phyloP scores from a whole-genome alignment of 1,284 basidiomycete species.

The Sporisorium reilianum region DNA sequence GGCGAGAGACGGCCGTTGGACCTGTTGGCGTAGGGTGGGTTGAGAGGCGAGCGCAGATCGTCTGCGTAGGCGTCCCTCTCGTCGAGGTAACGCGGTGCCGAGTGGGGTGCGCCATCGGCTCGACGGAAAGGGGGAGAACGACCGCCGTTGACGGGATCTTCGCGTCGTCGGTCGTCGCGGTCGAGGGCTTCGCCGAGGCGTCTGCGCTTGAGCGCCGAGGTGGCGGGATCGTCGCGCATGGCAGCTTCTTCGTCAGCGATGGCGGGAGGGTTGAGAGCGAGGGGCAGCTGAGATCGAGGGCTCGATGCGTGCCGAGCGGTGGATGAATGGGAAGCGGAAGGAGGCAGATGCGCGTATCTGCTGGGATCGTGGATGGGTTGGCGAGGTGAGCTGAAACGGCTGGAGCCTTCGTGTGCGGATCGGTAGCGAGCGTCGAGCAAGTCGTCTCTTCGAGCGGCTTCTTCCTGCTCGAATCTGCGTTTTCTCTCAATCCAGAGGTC shows the following conservation, averaged over 20 bases:
- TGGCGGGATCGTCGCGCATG: constrained; percentile 42
- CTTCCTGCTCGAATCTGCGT: constrained; percentile 46
- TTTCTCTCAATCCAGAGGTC: constrained; percentile 56
- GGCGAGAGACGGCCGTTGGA: constrained; percentile 41
- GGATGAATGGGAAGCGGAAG: constrained; percentile 5
- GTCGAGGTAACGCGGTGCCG: constrained; percentile 37
- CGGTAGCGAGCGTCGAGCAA: constrained; percentile 41
- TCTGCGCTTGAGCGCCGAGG: constrained; percentile 39
- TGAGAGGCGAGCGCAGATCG: constrained; percentile 36
- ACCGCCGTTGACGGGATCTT: constrained; percentile 25
- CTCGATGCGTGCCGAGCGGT: constrained; percentile 22
- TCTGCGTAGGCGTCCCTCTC: constrained; percentile 41
- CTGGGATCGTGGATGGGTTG: constrained; percentile 26
- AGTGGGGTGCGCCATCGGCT: constrained; percentile 24
- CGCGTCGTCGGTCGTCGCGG: constrained; percentile 38
- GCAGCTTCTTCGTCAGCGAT: constrained; percentile 23
- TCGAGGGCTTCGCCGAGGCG: constrained; percentile 40
- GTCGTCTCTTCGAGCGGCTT: constrained; percentile 38
- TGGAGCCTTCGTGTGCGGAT: constrained; percentile 25
- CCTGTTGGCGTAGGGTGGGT: constrained; percentile 29
- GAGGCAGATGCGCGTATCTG: constrained; percentile 26
- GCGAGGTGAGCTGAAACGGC: constrained; percentile 34
- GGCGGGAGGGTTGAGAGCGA: constrained; percentile 13
- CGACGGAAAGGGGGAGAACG: constrained; percentile 43
- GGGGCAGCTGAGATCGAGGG: constrained; percentile 35